Base-by-base conservation (phyloP, 176 grass and related monocot genomes). In the Eremochloa ophiuroides region DNA sequence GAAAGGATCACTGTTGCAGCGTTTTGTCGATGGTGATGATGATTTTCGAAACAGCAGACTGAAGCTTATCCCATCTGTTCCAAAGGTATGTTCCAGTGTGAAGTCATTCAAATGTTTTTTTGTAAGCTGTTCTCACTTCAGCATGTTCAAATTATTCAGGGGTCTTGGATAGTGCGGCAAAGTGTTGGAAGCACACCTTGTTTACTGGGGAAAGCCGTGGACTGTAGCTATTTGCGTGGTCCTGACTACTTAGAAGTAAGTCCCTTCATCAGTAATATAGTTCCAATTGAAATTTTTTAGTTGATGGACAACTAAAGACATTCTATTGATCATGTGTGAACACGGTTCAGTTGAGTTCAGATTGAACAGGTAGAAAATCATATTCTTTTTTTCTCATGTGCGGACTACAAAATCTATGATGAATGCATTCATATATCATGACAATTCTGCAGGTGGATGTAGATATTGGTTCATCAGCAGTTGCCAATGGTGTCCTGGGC, bases 161-260 rank as follows among this genome's bases (percentile, higher is more conserved):
- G 96, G 14, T 95, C 96, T 66, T 99, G 96, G 96, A 99, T 99
- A 82, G 93, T 99, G 48, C 84, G 96, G 12, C 96, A 95, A 73
- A 99, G 96, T 60, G 88, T 99, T 63, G 93, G 93, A 80, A 99
- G 84, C 78, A 85, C 93, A 6, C 88, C 96, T 69, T 99, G 96
- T 73, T 91, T 99, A 66, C 77, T 99, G 59, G 96, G 96, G 40
- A 99, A 95, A 82, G 93, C 96, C 34, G 93, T 99, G 48, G 93
- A 99, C 70, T 95, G 96, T 72, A 93, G 84, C 62, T 99, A 99
- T 68, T 77, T 95, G 20, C 96, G 90, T 34, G 82, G 93, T 42
- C 84, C 87, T n/a, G 92, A 93, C 35, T 99, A 99, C 82, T 80
- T 99, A 81, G 96, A 99, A 88, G 96, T 95, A 91, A 91, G 84